Evolutionary conservation across 164 flowering plant species (phyloP).

Genomic region (Vitis amurensis): DNA sequence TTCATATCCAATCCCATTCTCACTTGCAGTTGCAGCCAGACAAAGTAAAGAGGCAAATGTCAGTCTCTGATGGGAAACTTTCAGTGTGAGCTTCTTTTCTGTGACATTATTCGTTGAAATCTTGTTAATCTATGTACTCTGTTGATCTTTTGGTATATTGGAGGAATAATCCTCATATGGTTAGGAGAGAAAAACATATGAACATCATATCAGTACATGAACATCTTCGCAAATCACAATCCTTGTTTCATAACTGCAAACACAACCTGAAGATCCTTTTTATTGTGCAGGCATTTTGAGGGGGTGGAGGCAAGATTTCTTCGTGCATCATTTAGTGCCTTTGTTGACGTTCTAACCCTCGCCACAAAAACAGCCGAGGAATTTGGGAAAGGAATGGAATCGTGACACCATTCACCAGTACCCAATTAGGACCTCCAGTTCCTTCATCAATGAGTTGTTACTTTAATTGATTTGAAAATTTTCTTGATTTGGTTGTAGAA

Average conservation of each 20-base stretch:
- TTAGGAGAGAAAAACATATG: too few relatives aligned
- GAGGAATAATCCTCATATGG: too few relatives aligned
- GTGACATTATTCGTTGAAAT: background rate
- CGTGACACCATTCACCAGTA: slow-evolving; percentile 6
- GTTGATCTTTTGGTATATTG: too few relatives aligned
- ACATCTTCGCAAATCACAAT: too few relatives aligned
- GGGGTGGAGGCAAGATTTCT: slow-evolving; percentile 94
- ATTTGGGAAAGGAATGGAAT: slow-evolving; percentile 45
- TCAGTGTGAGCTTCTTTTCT: slow-evolving; percentile 54
- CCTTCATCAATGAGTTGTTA: too few relatives aligned
- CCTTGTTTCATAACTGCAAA: too few relatives aligned
- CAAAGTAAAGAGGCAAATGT: slow-evolving; percentile 74
- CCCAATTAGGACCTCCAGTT: too few relatives aligned
- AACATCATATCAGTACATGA: too few relatives aligned
- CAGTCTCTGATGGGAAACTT: slow-evolving; percentile 62
- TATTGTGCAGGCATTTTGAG: slow-evolving; percentile 67
- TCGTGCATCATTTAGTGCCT: slow-evolving; percentile 87
- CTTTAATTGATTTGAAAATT: too few relatives aligned
- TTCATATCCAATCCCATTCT: slow-evolving; percentile 11
- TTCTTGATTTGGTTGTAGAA: too few relatives aligned
- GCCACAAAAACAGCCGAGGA: slow-evolving; percentile 84
- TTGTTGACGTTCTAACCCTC: slow-evolving; percentile 77
- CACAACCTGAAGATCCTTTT: background rate
- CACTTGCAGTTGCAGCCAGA: slow-evolving; percentile 80
- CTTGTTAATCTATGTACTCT: too few relatives aligned